Conservation (phyloP, 2,329 filamentous ascomycete species). For the Aspergillus ustus region DNA sequence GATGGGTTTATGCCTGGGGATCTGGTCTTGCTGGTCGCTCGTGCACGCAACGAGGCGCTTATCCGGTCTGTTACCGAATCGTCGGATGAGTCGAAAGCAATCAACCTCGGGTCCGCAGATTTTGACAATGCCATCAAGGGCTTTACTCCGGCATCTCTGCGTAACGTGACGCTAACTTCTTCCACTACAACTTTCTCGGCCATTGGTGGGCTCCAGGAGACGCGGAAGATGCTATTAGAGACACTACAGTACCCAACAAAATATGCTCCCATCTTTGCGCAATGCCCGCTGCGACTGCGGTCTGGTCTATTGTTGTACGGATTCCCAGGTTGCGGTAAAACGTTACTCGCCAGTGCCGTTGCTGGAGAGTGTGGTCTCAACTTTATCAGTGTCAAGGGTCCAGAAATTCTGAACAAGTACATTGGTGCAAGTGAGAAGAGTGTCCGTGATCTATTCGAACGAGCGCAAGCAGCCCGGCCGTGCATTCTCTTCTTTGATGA, state of each 20-base stretch:
- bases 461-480: constrained; percentile 83
- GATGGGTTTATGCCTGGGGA: constrained; percentile 99
- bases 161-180: constrained; percentile 91
- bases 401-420: constrained; percentile 98
- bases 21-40: constrained; percentile 79
- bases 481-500: constrained; percentile 99
- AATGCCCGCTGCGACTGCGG: constrained; percentile 90
- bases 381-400: constrained; percentile 97
- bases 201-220: constrained; percentile 86
- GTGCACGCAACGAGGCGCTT: constrained; percentile 88
- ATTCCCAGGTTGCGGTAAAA: constrained; percentile 96
- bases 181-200: constrained; percentile 91
- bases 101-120: constrained; percentile 73
- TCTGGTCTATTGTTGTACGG: constrained; percentile 93
- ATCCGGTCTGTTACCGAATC: constrained; percentile 74
- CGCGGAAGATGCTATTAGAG: constrained; percentile 88
- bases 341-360: constrained; percentile 91
- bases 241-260: constrained; percentile 97
- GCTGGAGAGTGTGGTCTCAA: constrained; percentile 97
- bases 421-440: constrained; percentile 97
- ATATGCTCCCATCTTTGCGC: constrained; percentile 95
- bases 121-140: constrained; percentile 85
- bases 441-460: constrained; percentile 91
- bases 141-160: constrained; percentile 91
- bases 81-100: constrained; percentile 55